These are phyloP conservation scores for Coleophoma cylindrospora DNA, from an alignment of 2,329 filamentous ascomycete species.

Conservation along the genomic window DNA sequence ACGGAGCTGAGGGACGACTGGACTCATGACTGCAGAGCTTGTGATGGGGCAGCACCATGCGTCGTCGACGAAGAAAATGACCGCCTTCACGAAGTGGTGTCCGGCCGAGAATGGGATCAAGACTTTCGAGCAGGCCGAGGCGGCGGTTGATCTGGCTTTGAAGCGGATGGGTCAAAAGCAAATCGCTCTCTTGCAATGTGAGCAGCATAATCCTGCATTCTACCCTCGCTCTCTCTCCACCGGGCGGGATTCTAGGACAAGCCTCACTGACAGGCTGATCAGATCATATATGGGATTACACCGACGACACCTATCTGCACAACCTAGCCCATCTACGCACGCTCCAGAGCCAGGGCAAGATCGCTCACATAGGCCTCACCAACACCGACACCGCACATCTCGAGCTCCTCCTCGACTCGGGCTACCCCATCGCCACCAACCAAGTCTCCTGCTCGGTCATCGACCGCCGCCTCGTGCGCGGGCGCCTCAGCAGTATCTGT, in stretches of 20 bases:
- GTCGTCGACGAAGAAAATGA: constrained; percentile 1
- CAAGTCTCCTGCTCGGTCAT: constrained; percentile 27
- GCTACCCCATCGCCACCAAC: constrained; percentile 26
- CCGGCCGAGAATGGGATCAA: constrained; percentile 12
- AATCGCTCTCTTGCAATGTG: constrained; percentile 22
- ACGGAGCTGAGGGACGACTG: too few relatives aligned
- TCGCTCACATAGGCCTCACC: constrained; percentile 24
- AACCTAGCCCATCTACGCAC: constrained; percentile 25
- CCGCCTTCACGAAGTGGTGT: constrained; percentile 21
- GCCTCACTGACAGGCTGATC: neutral
- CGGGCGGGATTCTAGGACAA: neutral
- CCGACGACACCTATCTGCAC: constrained; percentile 25
- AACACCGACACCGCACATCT: constrained; percentile 28
- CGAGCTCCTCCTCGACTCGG: constrained; percentile 23
- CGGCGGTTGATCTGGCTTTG: constrained; percentile 22
- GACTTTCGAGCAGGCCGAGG: constrained; percentile 16
- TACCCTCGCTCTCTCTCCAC: neutral
- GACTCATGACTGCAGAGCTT: constrained; percentile 1
- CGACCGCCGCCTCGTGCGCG: constrained; percentile 21
- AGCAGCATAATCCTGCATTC: neutral
- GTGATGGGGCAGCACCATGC: constrained; percentile 6
- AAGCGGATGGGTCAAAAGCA: constrained; percentile 18
- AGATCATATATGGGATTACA: constrained; percentile 28
- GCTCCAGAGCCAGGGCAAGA: constrained; percentile 21
- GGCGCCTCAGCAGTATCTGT: constrained; percentile 21